Percentiles rank a stretch among this genome's conserved stretches.
phyloP scores from a whole-genome alignment of 2,329 filamentous ascomycete genomes.

The Ceratocystis cacaofunesta region DNA sequence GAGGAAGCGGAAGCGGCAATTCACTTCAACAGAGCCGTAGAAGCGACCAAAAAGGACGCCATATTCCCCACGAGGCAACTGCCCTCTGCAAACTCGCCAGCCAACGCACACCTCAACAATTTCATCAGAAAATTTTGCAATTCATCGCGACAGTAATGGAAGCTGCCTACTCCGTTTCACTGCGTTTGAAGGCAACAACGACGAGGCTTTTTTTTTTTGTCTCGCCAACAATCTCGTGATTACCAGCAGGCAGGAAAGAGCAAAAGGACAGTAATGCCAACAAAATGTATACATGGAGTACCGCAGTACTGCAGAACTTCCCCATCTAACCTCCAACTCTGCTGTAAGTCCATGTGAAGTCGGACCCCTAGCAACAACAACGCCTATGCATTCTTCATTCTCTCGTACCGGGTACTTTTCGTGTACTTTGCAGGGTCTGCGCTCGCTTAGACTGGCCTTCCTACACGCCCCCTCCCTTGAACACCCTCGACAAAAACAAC shows the following conservation, averaged over 20 bases:
- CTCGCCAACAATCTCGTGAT: neutral
- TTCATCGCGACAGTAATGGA: neutral
- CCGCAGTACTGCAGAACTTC: neutral
- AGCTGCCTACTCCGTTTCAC: neutral
- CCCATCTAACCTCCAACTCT: neutral
- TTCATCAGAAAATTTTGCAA: neutral
- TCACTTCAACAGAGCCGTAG: neutral
- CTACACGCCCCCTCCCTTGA: neutral
- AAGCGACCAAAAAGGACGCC: neutral
- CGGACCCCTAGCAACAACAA: neutral
- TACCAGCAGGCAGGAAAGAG: neutral
- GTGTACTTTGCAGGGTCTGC: slow-evolving; percentile 4
- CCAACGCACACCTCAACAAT: neutral
- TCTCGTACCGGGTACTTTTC: slow-evolving; percentile 10
- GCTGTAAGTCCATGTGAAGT: slow-evolving; percentile 5
- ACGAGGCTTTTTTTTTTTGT: neutral
- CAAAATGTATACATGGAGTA: neutral
- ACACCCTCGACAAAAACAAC: neutral
- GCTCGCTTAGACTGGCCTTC: neutral
- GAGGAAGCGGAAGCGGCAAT: neutral
- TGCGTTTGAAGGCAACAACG: neutral
- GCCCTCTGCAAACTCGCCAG: neutral
- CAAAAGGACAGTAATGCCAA: neutral
- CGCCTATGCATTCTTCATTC: neutral
- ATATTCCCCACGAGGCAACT: neutral